Percentiles rank a stretch among this genome's conserved stretches.
phyloP scores from a whole-genome alignment of 2,329 filamentous ascomycete species.

The Byssoonygena ceratinophila region DNA sequence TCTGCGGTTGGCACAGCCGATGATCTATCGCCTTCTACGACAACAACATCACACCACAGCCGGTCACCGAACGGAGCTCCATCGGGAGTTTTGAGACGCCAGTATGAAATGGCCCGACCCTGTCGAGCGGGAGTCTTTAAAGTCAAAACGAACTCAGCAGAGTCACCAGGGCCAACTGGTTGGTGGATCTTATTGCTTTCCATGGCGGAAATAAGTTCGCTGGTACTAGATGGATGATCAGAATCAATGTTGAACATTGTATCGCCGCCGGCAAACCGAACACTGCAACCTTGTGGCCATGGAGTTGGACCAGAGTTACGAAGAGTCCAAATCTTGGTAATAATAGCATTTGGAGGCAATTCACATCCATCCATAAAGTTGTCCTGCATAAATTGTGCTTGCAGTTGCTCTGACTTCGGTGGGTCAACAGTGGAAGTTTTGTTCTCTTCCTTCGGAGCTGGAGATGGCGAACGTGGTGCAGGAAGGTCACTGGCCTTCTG shows the following conservation, averaged over 20 bases:
- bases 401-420: conserved; percentile 24
- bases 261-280: conserved; percentile 87
- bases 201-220: conserved; percentile 64
- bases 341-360: conserved; percentile 58
- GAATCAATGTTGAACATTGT: conserved; percentile 91
- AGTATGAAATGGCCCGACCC: conserved; percentile 85
- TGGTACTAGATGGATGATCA: conserved; percentile 64
- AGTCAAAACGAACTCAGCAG: conserved; percentile 68
- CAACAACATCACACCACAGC: conserved; percentile 85
- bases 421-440: conserved; percentile 10
- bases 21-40: conserved; percentile 30
- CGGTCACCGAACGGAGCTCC: conserved; percentile 82
- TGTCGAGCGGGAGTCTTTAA: conserved; percentile 68
- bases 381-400: conserved; percentile 66
- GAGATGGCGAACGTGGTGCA: background rate
- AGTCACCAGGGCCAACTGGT: conserved; percentile 60
- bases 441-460: conserved; percentile 15
- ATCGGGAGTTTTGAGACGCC: conserved; percentile 75
- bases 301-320: conserved; percentile 66
- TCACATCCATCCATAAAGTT: conserved; percentile 66
- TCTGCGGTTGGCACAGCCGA: background rate
- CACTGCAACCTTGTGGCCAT: conserved; percentile 83
- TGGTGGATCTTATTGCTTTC: conserved; percentile 68
- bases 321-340: conserved; percentile 85
- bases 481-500: conserved; percentile 43